phyloP scores from a whole-genome alignment of 108 stramenopile genomes.

The Conticribra guillardii region DNA sequence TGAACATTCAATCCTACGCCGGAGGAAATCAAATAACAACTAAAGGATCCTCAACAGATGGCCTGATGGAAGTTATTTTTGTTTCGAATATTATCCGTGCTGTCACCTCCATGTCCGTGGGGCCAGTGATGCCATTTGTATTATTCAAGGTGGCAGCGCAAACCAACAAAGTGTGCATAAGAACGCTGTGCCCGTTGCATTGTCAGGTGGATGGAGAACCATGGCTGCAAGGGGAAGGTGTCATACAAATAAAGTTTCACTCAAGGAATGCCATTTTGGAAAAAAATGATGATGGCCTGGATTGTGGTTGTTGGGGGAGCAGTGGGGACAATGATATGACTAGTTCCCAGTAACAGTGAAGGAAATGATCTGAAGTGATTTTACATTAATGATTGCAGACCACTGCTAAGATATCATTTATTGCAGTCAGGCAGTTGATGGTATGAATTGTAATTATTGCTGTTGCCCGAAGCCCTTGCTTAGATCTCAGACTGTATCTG shows the following conservation, averaged over 20 bases:
- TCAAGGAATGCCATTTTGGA: constrained; percentile 43
- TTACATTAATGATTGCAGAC: too few relatives aligned
- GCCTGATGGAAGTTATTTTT: constrained; percentile 60
- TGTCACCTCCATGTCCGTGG: constrained; percentile 21
- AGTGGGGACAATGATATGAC: not conserved
- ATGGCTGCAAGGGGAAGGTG: constrained; percentile 63
- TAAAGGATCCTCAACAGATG: constrained; percentile 47
- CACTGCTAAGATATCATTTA: too few relatives aligned
- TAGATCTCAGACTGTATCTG: too few relatives aligned
- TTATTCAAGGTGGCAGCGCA: constrained; percentile 47
- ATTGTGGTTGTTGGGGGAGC: constrained; percentile 35
- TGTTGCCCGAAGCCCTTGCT: too few relatives aligned
- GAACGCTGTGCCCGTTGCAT: constrained; percentile 49
- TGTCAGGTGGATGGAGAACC: constrained; percentile 83
- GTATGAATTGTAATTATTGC: too few relatives aligned
- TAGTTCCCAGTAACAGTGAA: too few relatives aligned
- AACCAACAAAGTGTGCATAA: constrained; percentile 48
- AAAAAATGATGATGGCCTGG: constrained; percentile 12
- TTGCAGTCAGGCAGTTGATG: too few relatives aligned
- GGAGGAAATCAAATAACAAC: constrained; percentile 49
- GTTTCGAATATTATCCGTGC: constrained; percentile 50
- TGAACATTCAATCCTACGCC: constrained; percentile 63
- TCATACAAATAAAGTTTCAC: constrained; percentile 48
- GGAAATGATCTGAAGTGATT: too few relatives aligned
- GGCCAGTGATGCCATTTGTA: constrained; percentile 42